Base-by-base conservation (phyloP, 495 filamentous ascomycete genomes). In the Trichoderma reesei region DNA sequence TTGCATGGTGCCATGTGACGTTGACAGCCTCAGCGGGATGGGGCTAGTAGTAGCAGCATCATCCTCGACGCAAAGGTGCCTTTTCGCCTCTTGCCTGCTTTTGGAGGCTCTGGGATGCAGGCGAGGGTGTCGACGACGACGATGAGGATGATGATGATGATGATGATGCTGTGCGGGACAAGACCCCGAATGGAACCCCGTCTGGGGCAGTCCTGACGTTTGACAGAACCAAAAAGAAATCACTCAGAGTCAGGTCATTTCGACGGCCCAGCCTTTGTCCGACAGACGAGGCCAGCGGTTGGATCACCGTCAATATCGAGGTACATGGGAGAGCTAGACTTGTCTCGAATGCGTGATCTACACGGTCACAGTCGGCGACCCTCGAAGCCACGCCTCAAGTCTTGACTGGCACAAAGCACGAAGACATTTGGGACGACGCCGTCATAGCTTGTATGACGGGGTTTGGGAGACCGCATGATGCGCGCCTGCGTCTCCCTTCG, bases 1-100 rank as follows among this genome's bases (percentile, higher is more conserved):
- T 56, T 56, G 51, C 51, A 56, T 56, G 34, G 51, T 56, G 26
- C 51, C 51, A 56, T 56, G 51, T 56, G 51, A 56, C 31, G 26
- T 56, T 14, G 26, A 14, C 51, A 56, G 51, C 51, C 51, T 33
- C 51, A 48, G 44, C 16, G 44, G 44, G 20, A n/a, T n/a, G n/a
- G 13, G 41, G 41, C 41, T 44, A 44, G 41, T 56, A 26, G 5
- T 31, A 18, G 13, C 51, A 9, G 51, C 51, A n/a, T 56, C 20
- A 56, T 56, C 20, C 2, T n/a, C n/a, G n/a, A n/a, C 31, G 7
- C 6, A 0, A n/a, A 56, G 51, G 26, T 13, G 34, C 26, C 0
- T 16, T 31, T 11, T 31, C 13, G 3, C 10, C 34, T 33, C n/a
- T 34, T 7, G n/a, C n/a, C 13, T 33, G 18, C 26, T 56, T 7